Evolutionary conservation across 2,329 filamentous ascomycete species (phyloP).

Genomic region (Cercospora beticola): DNA sequence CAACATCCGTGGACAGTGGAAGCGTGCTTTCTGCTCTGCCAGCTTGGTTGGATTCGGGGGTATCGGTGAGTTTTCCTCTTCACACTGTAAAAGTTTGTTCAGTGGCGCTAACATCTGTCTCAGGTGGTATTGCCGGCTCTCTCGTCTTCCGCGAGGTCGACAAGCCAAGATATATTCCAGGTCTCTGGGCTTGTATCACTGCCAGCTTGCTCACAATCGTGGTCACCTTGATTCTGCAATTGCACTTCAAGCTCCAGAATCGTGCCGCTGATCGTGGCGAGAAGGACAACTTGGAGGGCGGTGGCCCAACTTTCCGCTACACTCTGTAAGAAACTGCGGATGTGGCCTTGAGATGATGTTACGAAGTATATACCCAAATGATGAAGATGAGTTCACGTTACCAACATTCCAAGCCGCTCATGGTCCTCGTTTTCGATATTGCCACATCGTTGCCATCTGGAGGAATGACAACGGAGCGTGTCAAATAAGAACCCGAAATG

Average conservation of each 20-base stretch:
- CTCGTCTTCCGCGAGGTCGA: constrained; percentile 25
- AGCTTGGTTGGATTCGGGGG: constrained; percentile 70
- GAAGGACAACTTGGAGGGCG: constrained; percentile 29
- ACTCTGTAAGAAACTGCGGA: constrained; percentile 32
- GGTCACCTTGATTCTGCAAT: constrained; percentile 20
- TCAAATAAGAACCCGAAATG: background rate
- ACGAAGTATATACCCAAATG: background rate
- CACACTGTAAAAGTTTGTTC: constrained; percentile 25
- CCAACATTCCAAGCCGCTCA: no score
- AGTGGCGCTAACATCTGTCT: constrained; percentile 22
- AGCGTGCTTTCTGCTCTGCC: constrained; percentile 72
- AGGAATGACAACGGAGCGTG: background rate
- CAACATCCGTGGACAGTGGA: constrained; percentile 85
- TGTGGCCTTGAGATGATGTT: background rate
- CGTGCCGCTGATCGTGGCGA: constrained; percentile 25
- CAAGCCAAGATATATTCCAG: constrained; percentile 26
- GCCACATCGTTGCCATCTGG: background rate
- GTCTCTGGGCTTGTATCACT: constrained; percentile 30
- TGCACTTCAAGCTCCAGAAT: constrained; percentile 27
- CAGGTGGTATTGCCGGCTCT: constrained; percentile 28
- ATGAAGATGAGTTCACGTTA: background rate
- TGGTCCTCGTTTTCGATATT: no score
- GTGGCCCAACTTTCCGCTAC: constrained; percentile 35
- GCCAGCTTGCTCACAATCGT: constrained; percentile 25
- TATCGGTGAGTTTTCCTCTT: constrained; percentile 39